A percentile compares a stretch with the other conserved stretches of the same genome.
These are phyloP conservation scores for Silene conica DNA, from an alignment of 148 eudicot genomes.

Conservation along the genomic window DNA sequence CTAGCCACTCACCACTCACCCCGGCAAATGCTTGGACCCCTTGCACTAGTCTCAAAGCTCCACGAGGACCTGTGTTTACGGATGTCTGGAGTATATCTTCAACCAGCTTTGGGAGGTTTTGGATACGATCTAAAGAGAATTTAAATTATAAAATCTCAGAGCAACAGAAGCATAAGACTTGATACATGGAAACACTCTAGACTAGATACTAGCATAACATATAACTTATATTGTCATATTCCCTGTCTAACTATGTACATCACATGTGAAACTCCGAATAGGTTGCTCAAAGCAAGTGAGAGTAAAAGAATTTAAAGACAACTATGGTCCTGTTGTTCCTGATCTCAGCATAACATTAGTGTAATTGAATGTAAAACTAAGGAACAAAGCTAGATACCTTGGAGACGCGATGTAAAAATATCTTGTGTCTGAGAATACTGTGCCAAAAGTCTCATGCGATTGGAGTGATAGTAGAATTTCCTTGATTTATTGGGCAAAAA, in stretches of 20 bases:
- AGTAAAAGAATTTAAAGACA: not conserved
- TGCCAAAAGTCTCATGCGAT: slow-evolving; percentile 37
- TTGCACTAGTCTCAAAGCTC: slow-evolving; percentile 83
- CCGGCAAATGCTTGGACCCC: slow-evolving; percentile 94
- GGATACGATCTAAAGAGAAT: slow-evolving; percentile 56
- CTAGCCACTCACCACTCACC: slow-evolving; percentile 93
- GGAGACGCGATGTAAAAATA: slow-evolving; percentile 68
- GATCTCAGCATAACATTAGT: not conserved
- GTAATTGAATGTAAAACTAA: not conserved
- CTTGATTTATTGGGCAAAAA: slow-evolving; percentile 27
- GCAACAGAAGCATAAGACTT: not conserved
- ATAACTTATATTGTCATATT: not conserved
- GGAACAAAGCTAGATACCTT: slow-evolving; percentile 40
- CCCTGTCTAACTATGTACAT: no score
- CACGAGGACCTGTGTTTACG: slow-evolving; percentile 92
- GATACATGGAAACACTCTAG: not conserved
- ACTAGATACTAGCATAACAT: not conserved
- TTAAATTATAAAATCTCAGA: slow-evolving; percentile 1
- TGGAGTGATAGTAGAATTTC: slow-evolving; percentile 38
- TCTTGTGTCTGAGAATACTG: slow-evolving; percentile 71
- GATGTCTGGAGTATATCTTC: slow-evolving; percentile 95
- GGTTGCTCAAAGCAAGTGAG: not conserved
- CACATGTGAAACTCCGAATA: not conserved
- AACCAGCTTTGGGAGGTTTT: slow-evolving; percentile 72
- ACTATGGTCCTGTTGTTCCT: not conserved